Evolutionary conservation across 495 filamentous ascomycete species (phyloP).

Genomic region (Parmelia sp.): DNA sequence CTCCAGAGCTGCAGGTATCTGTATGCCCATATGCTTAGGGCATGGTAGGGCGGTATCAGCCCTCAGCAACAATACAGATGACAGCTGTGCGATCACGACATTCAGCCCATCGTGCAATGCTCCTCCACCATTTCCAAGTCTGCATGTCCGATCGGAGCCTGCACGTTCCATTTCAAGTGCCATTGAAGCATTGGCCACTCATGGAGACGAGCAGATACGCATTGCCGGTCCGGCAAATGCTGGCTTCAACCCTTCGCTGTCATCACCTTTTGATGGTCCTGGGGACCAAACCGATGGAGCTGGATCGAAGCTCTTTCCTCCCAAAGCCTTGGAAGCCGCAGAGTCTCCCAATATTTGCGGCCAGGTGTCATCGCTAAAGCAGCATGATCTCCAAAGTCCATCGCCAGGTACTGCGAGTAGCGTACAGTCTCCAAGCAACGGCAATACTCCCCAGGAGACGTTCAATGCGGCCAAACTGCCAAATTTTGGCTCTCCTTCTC

Average conservation of each 20-base stretch:
- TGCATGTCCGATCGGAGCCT: conserved; percentile 3
- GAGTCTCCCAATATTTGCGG: not conserved
- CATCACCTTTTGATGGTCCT: not conserved
- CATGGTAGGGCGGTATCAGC: not conserved
- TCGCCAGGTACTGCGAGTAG: not conserved
- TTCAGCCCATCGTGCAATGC: not conserved
- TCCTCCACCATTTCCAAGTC: not conserved
- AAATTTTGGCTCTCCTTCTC: not conserved
- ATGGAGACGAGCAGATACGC: not conserved
- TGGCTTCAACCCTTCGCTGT: not conserved
- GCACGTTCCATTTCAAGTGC: not conserved
- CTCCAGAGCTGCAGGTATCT: not conserved
- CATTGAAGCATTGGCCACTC: not conserved
- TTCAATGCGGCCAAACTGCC: not conserved
- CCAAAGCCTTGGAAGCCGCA: not conserved
- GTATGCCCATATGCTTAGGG: not conserved
- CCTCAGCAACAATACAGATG: conserved; percentile 2
- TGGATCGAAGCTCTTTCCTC: not conserved
- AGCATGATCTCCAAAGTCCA: not conserved
- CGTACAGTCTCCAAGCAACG: not conserved
- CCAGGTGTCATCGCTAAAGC: not conserved
- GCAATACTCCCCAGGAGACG: not conserved
- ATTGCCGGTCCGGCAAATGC: not conserved
- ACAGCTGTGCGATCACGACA: conserved; percentile 2
- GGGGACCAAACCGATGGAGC: not conserved